Evolutionary conservation across 768 basidiomycete genomes (phyloP).

Genomic region (Chalciporus chontae): DNA sequence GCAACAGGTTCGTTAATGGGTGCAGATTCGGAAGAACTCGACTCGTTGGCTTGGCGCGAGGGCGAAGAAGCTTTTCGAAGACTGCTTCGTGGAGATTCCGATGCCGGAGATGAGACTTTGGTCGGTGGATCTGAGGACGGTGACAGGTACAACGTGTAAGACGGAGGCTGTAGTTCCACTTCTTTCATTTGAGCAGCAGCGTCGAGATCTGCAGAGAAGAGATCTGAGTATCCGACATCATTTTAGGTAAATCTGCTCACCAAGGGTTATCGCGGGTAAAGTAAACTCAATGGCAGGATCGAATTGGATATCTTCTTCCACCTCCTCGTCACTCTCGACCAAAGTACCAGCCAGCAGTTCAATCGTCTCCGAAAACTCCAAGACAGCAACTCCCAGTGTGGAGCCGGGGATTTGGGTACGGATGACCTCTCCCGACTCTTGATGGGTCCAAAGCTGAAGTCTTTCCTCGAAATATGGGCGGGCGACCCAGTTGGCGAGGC

Average conservation of each 20-base stretch:
- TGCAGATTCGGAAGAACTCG: slow-evolving; percentile 10
- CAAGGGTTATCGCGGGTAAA: slow-evolving; percentile 12
- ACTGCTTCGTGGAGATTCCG: background rate
- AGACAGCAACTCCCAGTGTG: slow-evolving; percentile 58
- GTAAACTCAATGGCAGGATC: slow-evolving; percentile 16
- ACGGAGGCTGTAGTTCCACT: slow-evolving; percentile 1
- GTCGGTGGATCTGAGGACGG: slow-evolving; percentile 3
- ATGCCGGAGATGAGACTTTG: background rate
- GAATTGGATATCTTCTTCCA: slow-evolving; percentile 4
- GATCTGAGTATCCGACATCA: slow-evolving; percentile 11
- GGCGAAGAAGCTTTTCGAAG: background rate
- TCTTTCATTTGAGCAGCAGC: slow-evolving; percentile 13
- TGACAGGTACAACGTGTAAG: background rate
- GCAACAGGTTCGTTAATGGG: slow-evolving; percentile 11
- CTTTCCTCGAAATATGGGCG: slow-evolving; percentile 80
- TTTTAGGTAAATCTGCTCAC: slow-evolving; percentile 15
- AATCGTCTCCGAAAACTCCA: slow-evolving; percentile 68
- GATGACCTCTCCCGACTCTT: slow-evolving; percentile 35
- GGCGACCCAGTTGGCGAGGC: slow-evolving; percentile 64
- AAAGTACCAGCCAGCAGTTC: slow-evolving; percentile 59
- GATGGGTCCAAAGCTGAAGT: slow-evolving; percentile 48
- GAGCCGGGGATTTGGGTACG: slow-evolving; percentile 43
- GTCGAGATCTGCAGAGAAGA: slow-evolving; percentile 19
- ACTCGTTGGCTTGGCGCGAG: background rate
- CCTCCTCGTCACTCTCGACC: slow-evolving; percentile 13